Conservation (phyloP, 1,284 basidiomycete species). For the Coniophora puteana region DNA sequence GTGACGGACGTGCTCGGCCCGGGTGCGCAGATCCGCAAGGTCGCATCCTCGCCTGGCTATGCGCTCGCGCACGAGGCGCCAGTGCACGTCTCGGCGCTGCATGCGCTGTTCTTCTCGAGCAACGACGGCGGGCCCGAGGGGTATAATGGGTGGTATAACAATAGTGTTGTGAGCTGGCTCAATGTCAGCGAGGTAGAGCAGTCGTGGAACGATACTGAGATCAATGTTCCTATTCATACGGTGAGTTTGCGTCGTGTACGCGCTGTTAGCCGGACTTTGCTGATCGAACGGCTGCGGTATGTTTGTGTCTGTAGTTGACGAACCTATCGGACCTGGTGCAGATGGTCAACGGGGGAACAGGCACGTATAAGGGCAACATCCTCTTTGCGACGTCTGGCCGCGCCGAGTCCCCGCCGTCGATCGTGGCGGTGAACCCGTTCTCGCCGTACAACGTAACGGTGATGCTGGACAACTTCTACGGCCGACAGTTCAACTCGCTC, state of each 20-base stretch:
- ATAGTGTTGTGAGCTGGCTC: conserved; percentile 43
- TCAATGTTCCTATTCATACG: conserved; percentile 54
- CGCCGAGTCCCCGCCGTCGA: conserved; percentile 55
- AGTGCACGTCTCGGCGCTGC: conserved; percentile 54
- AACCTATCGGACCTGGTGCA: conserved; percentile 45
- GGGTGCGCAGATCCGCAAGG: conserved; percentile 50
- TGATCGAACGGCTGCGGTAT: too few species aligned
- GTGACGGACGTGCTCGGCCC: conserved; percentile 51
- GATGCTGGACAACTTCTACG: conserved; percentile 68
- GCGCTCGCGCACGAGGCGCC: conserved; percentile 77
- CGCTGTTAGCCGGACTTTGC: background rate
- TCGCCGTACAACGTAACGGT: conserved; percentile 62
- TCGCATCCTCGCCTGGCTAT: conserved; percentile 55
- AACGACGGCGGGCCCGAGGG: conserved; percentile 41
- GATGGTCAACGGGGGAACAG: conserved; percentile 77
- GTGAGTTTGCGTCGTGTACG: conserved; percentile 30
- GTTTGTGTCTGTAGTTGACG: too few species aligned
- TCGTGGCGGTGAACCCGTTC: conserved; percentile 63
- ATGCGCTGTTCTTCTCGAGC: conserved; percentile 54
- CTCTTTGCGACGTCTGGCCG: conserved; percentile 69
- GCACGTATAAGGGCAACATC: conserved; percentile 59
- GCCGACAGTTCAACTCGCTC: conserved; percentile 77
- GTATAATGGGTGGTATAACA: conserved; percentile 39
- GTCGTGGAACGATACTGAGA: conserved; percentile 31
- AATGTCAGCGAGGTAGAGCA: conserved; percentile 44